A percentile compares a stretch with the other conserved stretches of the same genome.
These are phyloP conservation scores for Eutrema yunnanense DNA, from an alignment of 345 rosid species.

Conservation along the genomic window DNA sequence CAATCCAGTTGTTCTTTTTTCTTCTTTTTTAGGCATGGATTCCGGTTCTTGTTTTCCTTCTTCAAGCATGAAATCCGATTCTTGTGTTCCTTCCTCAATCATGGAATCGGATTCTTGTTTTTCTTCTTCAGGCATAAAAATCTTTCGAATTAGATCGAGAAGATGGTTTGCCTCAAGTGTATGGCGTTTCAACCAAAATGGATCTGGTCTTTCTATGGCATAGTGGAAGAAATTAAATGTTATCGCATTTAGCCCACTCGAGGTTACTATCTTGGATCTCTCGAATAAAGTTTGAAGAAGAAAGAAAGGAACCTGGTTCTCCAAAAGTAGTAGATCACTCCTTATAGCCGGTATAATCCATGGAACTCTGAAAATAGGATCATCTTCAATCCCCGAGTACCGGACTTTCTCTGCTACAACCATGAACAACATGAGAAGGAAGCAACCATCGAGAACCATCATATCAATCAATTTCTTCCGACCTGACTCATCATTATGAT, in stretches of 20 bases:
- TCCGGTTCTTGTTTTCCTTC: background rate
- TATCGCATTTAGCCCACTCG: background rate
- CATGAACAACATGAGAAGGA: slow-evolving; percentile 42
- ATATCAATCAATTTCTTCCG: slow-evolving; percentile 26
- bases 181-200: background rate
- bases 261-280: background rate
- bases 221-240: background rate
- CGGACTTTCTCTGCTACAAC: slow-evolving; percentile 30
- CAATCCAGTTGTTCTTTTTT: background rate
- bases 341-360: slow-evolving; percentile 27
- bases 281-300: background rate
- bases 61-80: background rate
- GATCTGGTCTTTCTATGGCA: background rate
- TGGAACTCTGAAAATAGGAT: slow-evolving; percentile 38
- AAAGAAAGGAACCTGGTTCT: background rate
- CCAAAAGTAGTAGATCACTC: background rate
- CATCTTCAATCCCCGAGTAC: slow-evolving; percentile 18
- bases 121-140: background rate
- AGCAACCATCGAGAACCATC: slow-evolving; percentile 54
- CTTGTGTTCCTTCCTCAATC: background rate
- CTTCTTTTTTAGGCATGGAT: background rate
- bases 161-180: background rate
- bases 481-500: background rate
- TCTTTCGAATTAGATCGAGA: background rate
- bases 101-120: background rate